A percentile compares a stretch with the other conserved stretches of the same genome.
Conservation (phyloP, 306 rosid species). For the Prosopis cineraria region DNA sequence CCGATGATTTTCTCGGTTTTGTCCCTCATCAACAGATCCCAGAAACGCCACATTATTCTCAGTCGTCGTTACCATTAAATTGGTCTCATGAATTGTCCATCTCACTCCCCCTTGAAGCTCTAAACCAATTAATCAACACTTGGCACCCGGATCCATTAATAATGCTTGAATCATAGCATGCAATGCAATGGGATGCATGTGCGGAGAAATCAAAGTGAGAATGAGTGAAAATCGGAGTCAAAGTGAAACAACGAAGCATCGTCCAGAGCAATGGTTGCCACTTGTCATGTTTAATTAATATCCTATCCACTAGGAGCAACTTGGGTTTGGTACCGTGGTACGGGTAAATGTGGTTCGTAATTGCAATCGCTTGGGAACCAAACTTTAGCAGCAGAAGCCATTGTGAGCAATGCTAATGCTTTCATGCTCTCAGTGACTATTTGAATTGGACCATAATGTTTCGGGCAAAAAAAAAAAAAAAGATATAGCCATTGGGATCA, state of each 20-base stretch:
- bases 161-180: constrained; percentile 39
- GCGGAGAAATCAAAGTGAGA: neutral
- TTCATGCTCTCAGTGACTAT: neutral
- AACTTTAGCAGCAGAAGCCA: neutral
- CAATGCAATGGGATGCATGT: neutral
- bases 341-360: neutral
- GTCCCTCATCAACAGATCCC: constrained; percentile 46
- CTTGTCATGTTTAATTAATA: neutral
- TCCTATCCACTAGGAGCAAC: neutral
- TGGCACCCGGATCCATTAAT: constrained; percentile 30
- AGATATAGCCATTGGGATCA: neutral
- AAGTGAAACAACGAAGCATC: neutral
- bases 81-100: constrained; percentile 36
- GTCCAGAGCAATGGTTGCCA: neutral
- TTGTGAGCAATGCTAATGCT: neutral
- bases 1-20: constrained; percentile 23
- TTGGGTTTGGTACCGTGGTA: neutral
- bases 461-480: neutral
- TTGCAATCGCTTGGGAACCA: neutral
- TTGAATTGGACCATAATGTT: constrained; percentile 14
- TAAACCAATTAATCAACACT: constrained; percentile 41
- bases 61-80: constrained; percentile 42
- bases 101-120: constrained; percentile 36
- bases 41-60: constrained; percentile 40
- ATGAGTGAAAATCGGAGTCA: neutral